Evolutionary conservation across 768 basidiomycete genomes (phyloP), one percentile per base, ranked within the genome.

Genomic region (Filobasidium floriforme): DNA sequence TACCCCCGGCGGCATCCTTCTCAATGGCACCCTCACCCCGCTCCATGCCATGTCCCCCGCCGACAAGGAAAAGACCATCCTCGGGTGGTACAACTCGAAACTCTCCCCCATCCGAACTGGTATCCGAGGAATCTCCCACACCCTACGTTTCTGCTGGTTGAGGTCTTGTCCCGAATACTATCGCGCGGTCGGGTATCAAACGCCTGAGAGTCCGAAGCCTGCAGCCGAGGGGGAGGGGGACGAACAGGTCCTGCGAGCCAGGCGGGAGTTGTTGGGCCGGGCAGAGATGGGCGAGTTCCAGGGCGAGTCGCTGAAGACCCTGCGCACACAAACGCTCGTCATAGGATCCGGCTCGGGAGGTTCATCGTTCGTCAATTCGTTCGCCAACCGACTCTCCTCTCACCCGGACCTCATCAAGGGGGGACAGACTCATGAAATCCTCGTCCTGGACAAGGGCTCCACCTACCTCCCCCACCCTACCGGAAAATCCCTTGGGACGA

Each of bases 391-490:
- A 26, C 49, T 65, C 18, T 37, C 57, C 26, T 22, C 19, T 18
- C 15, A 40, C 0, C 18, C 43, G 18, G 41, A 26, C 7, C 22
- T 26, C 7, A 26, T 18, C 22, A 22, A 5, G 14, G 44, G 5
- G 3, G 26, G 7, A 12, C 28, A 19, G 32, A 18, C 64, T 28
- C 32, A 37, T 9, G 63, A 59, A 18, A 65, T 65, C 44, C 19
- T 65, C 43, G 59, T 65, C 57, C 64, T 65, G 57, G 64, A 65
- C 32, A 65, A 65, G 37, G 64, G 64, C 28, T 19, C 37, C 15
- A 54, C 19, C 43, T 60, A 28, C 44, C 28, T 57, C 41, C 64
- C 64, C 24, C 41, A 44, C 59, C 44, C 59, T n/a, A 1, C 18
- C 2, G 54, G 54, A 6, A 57, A 57, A 57, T 15, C 22, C 1